Evolutionary conservation across 768 basidiomycete genomes (phyloP), one percentile per base, ranked within the genome.

Genomic region (Termitomyces titanicus): DNA sequence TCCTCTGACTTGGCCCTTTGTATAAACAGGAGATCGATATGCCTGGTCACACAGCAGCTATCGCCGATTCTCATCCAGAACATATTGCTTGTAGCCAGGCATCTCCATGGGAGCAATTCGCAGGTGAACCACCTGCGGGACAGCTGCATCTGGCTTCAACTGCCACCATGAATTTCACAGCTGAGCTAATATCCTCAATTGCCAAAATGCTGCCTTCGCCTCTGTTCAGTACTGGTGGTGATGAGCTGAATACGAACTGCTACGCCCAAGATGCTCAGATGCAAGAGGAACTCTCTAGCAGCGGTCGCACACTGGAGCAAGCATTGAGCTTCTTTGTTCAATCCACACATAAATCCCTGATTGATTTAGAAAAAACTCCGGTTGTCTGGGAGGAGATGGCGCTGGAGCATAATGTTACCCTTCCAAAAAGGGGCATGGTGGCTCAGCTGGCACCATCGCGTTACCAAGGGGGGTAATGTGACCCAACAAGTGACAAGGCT

Each of bases 331-430:
- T 61, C 1, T 93, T 93, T 63, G 81, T 81, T 0, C 66, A 78
- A 44, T 73, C 73, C 0, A 82, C 79, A 1, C 91, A 92, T 62
- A 62, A 62, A 0, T 78, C 81, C 2, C 68, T 94, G 22, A 68
- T 67, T 3, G 66, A 65, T 0, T 63, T 75, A 8, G 85, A 85
- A 0, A 93, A 92, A 71, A 88, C 81, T 0, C 82, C 91, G 0
- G 82, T 92, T 25, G 89, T 94, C 10, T 93, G 89, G 88, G 84
- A 94, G 72, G 87, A 90, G 65, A 86, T 89, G 85, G 80, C 83
- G 2, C 68, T 88, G 47, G 70, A 70, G 1, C 77, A 83, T 59
- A 68, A 76, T 39, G 69, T 85, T 13, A 71, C 62, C 2, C 67
- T 73, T 54, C 73, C 60, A 2, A 76, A 79, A 45, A 71, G n/a